phyloP scores from a whole-genome alignment of 225 moss, liverwort and hornwort species.

The Lunularia cruciata region DNA sequence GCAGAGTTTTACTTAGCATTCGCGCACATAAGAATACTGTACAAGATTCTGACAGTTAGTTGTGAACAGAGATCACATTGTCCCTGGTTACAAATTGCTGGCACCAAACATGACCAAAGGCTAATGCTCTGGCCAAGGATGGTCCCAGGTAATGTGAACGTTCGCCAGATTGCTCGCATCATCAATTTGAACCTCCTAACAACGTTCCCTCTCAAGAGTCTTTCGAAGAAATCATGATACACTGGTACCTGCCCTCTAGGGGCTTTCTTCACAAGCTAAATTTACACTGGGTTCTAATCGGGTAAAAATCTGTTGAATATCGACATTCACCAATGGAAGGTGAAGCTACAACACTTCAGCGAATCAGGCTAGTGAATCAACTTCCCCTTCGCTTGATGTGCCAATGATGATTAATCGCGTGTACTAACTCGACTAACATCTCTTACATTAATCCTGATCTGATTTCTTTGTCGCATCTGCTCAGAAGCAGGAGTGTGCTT shows the following conservation, averaged over 20 bases:
- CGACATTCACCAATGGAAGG: background rate
- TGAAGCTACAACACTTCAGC: background rate
- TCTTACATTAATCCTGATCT: background rate
- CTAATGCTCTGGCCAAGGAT: background rate
- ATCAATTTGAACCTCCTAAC: background rate
- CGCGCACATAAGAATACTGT: too few relatives aligned
- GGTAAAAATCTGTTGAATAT: background rate
- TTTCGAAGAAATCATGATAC: too few relatives aligned
- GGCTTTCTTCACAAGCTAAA: too few relatives aligned
- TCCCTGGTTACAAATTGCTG: slow-evolving; percentile 1
- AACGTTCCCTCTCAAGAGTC: background rate
- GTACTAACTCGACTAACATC: background rate
- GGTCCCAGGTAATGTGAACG: background rate
- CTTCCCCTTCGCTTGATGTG: background rate
- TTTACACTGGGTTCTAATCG: background rate
- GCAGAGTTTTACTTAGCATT: too few relatives aligned
- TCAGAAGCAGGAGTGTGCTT: background rate
- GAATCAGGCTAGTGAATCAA: background rate
- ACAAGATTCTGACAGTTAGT: too few relatives aligned
- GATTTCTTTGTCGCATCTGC: background rate
- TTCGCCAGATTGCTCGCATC: background rate
- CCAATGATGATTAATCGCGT: background rate
- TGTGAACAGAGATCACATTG: too few relatives aligned
- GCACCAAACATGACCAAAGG: background rate
- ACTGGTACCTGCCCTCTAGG: too few relatives aligned